phyloP scores from a whole-genome alignment of 1,284 basidiomycete genomes.

The Papiliotrema nemorosa region DNA sequence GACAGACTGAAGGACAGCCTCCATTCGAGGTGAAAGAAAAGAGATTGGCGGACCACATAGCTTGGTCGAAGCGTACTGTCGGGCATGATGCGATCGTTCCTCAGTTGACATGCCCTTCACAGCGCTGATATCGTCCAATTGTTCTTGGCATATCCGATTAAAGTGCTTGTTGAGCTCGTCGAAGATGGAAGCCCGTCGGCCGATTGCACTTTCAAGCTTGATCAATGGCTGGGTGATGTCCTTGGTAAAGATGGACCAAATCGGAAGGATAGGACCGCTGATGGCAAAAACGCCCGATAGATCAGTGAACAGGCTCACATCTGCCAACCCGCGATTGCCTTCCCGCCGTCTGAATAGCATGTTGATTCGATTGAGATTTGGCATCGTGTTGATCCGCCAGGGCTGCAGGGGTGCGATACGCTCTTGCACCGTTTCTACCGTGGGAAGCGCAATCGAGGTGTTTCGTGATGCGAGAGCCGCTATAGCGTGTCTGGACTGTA shows the following conservation, averaged over 20 bases:
- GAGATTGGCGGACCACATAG: slow-evolving; percentile 54
- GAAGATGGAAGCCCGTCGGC: too few species aligned
- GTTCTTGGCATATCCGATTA: too few species aligned
- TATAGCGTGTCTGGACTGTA: slow-evolving; percentile 62
- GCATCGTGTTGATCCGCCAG: background rate
- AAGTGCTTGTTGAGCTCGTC: too few species aligned
- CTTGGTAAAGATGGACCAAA: too few species aligned
- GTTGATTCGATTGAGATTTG: background rate
- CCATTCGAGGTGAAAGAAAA: slow-evolving; percentile 59
- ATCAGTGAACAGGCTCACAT: background rate
- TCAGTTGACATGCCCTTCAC: too few species aligned
- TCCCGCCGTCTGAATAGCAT: background rate
- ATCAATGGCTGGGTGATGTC: too few species aligned
- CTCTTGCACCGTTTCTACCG: background rate
- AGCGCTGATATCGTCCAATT: too few species aligned
- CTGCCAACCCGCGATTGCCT: background rate
- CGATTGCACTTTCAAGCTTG: too few species aligned
- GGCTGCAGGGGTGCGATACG: background rate
- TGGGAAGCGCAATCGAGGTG: background rate
- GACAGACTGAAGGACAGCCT: slow-evolving; percentile 56
- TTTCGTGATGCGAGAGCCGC: slow-evolving; percentile 32
- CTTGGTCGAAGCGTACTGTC: slow-evolving; percentile 25
- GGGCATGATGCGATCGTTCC: too few species aligned
- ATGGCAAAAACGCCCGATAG: background rate
- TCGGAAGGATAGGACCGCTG: background rate